phyloP scores from a whole-genome alignment of 805 yeast genomes.

The Metschnikowia corniflorae region DNA sequence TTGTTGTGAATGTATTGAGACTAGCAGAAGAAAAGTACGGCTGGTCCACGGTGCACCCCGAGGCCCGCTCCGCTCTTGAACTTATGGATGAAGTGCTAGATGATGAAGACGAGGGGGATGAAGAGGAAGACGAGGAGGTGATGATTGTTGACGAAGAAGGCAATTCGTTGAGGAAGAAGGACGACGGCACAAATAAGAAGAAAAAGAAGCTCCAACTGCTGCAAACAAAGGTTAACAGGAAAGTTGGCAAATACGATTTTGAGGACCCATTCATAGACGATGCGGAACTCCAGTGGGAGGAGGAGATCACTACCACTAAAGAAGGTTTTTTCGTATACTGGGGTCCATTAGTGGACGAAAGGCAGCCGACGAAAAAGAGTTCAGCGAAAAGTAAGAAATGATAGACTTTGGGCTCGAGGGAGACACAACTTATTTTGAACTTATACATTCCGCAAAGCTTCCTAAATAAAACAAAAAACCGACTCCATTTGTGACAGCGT shows the following conservation, averaged over 20 bases:
- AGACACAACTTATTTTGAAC: neutral
- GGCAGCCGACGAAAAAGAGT: conserved; percentile 26
- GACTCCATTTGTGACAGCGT: neutral
- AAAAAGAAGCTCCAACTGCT: conserved; percentile 41
- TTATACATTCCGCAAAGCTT: too few species aligned
- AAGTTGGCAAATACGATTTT: conserved; percentile 86
- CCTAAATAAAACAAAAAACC: too few species aligned
- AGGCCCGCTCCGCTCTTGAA: conserved; percentile 55
- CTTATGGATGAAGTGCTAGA: conserved; percentile 47
- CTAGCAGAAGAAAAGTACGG: conserved; percentile 85
- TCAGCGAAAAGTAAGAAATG: conserved; percentile 25
- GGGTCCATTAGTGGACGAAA: conserved; percentile 76
- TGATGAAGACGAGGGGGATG: conserved; percentile 47
- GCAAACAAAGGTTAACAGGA: conserved; percentile 53
- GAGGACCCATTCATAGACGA: conserved; percentile 97
- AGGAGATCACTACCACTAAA: conserved; percentile 84
- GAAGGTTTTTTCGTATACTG: conserved; percentile 95
- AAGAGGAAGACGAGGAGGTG: conserved; percentile 43
- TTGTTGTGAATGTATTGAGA: conserved; percentile 66
- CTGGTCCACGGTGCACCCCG: conserved; percentile 66
- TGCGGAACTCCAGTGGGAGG: conserved; percentile 87
- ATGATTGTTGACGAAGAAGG: conserved; percentile 20
- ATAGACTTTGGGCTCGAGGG: neutral
- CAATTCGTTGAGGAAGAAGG: conserved; percentile 18
- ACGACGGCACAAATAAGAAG: conserved; percentile 39